Percentiles rank a stretch among this genome's conserved stretches.
Conservation (phyloP, 495 filamentous ascomycete genomes). For the Thermothielavioides terrestris region DNA sequence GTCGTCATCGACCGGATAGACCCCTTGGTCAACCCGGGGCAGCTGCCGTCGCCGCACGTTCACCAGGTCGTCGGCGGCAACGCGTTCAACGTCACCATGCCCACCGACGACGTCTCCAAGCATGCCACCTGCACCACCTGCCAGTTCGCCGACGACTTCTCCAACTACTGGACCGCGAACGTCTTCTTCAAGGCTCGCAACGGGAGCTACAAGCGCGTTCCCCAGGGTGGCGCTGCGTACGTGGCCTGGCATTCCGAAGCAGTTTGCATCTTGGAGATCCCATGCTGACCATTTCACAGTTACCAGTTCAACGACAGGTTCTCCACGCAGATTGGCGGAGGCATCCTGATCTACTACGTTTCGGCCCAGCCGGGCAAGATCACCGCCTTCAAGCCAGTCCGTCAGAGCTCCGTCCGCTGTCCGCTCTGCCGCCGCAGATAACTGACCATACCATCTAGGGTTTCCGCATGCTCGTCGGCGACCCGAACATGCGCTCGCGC, state of each 20-base stretch:
- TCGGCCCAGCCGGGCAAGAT: constrained; percentile 42
- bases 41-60: constrained; percentile 31
- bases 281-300: neutral
- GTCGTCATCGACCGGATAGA: constrained; percentile 39
- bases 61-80: constrained; percentile 42
- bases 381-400: constrained; percentile 45
- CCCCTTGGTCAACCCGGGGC: constrained; percentile 35
- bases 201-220: constrained; percentile 41
- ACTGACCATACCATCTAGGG: constrained; percentile 27
- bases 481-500: constrained; percentile 34
- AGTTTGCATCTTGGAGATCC: neutral
- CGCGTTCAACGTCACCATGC: constrained; percentile 37
- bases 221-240: constrained; percentile 36
- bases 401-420: constrained; percentile 3
- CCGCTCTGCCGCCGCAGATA: neutral
- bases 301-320: constrained; percentile 41
- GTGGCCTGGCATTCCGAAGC: neutral
- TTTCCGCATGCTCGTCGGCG: constrained; percentile 47
- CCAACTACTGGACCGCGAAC: constrained; percentile 45
- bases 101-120: constrained; percentile 30
- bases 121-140: constrained; percentile 35
- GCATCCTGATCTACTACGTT: constrained; percentile 47
- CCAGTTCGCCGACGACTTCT: constrained; percentile 36
- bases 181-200: constrained; percentile 43
- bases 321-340: constrained; percentile 40